Evolutionary conservation across 2,329 filamentous ascomycete species (phyloP).

Genomic region (Talaromyces sp.): DNA sequence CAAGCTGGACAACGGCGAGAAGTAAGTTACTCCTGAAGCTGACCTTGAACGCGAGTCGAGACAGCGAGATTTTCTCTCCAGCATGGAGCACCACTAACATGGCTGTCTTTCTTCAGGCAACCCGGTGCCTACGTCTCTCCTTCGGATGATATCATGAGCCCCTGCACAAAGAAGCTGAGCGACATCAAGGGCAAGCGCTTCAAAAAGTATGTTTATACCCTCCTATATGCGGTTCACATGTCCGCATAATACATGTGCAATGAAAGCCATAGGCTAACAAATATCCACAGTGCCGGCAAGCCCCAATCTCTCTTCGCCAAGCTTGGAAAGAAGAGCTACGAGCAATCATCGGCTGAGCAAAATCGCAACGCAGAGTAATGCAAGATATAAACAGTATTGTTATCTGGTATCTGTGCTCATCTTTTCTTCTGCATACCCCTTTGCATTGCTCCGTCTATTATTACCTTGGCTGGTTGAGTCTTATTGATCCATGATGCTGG

Average conservation of each 20-base stretch:
- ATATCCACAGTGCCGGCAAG: constrained; percentile 38
- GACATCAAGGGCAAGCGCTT: constrained; percentile 54
- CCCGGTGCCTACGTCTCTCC: constrained; percentile 50
- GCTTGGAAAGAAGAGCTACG: constrained; percentile 49
- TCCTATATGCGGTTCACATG: not conserved
- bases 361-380: constrained; percentile 16
- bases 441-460: not conserved
- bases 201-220: constrained; percentile 44
- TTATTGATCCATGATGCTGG: constrained; percentile 2
- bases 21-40: constrained; percentile 31
- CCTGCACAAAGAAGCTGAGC: constrained; percentile 54
- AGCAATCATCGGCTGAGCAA: constrained; percentile 35
- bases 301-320: constrained; percentile 52
- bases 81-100: constrained; percentile 1
- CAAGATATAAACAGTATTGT: not conserved
- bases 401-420: not conserved
- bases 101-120: constrained; percentile 30
- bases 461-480: not conserved
- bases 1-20: constrained; percentile 42
- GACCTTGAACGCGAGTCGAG: not conserved
- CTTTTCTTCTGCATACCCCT: not conserved
- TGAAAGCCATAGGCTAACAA: constrained; percentile 7
- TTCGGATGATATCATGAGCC: constrained; percentile 54
- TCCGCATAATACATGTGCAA: not conserved
- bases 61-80: not conserved